These are phyloP conservation scores for Prosopis cineraria DNA, from an alignment of 306 rosid genomes.

Conservation along the genomic window DNA sequence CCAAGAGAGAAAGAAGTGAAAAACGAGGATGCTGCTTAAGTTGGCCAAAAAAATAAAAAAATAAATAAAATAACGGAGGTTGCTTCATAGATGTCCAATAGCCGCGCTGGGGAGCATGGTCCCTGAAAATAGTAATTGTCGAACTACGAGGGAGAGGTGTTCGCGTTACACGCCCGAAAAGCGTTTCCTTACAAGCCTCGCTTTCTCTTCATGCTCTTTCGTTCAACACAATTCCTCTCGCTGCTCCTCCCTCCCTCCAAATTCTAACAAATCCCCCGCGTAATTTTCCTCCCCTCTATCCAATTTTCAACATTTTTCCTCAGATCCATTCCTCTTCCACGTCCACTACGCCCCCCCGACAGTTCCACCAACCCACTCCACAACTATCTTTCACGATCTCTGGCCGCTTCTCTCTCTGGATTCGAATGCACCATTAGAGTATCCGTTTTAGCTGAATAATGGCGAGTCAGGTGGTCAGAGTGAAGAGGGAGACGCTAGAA, in stretches of 20 bases:
- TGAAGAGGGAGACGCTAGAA: conserved; percentile 59
- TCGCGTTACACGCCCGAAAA: background rate
- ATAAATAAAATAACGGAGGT: background rate
- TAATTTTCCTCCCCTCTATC: conserved; percentile 42
- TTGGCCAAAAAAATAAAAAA: background rate
- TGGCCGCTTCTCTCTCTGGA: background rate
- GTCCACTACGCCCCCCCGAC: background rate
- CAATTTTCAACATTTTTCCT: conserved; percentile 33
- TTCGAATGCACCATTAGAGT: conserved; percentile 21
- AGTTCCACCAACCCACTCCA: background rate
- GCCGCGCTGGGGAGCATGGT: background rate
- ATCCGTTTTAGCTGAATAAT: background rate
- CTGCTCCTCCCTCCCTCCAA: conserved; percentile 19
- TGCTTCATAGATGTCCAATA: conserved; percentile 24
- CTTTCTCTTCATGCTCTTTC: conserved; percentile 33
- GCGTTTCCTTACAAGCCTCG: background rate
- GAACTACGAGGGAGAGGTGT: background rate
- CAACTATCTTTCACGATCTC: background rate
- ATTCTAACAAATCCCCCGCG: conserved; percentile 40
- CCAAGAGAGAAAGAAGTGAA: background rate
- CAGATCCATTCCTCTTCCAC: conserved; percentile 57
- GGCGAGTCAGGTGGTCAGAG: conserved; percentile 61
- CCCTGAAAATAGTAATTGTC: conserved; percentile 8
- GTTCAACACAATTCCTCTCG: background rate
- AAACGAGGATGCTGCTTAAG: background rate